Evolutionary conservation across 345 rosid genomes (phyloP).

Genomic region (Gossypium herbaceum): DNA sequence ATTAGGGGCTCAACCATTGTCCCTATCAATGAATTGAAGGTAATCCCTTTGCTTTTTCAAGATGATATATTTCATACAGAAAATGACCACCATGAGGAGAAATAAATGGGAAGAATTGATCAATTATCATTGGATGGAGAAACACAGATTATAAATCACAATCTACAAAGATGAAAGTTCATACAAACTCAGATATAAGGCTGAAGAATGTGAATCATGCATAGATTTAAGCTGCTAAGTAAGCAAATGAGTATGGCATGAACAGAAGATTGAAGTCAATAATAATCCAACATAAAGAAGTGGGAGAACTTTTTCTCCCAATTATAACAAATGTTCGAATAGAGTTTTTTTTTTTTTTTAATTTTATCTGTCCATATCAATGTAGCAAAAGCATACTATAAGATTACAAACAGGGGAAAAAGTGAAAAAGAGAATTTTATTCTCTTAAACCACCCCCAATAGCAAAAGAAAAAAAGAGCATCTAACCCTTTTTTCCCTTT

Average conservation of each 20-base stretch:
- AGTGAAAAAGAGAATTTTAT: conserved; percentile 36
- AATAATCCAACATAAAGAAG: conserved; percentile 2
- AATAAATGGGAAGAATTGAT: conserved; percentile 8
- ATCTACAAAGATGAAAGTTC: not conserved
- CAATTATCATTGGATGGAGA: not conserved
- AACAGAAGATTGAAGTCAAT: not conserved
- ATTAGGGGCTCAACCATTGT: conserved; percentile 12
- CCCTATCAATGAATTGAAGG: not conserved
- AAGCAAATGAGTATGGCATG: too few species aligned
- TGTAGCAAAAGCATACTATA: conserved; percentile 18
- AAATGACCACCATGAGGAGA: conserved; percentile 1
- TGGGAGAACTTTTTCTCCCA: conserved; percentile 34
- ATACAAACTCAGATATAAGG: not conserved
- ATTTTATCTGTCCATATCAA: conserved; percentile 18
- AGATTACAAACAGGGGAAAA: conserved; percentile 34
- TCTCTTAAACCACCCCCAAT: conserved; percentile 33
- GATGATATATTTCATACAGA: not conserved
- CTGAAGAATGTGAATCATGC: conserved; percentile 7
- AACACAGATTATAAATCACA: not conserved
- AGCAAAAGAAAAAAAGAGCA: conserved; percentile 27
- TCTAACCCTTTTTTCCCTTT: conserved; percentile 21
- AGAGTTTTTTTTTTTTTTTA: not conserved
- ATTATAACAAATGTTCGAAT: conserved; percentile 19
- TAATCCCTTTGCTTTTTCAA: not conserved
- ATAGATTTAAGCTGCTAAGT: not conserved